phyloP scores from a whole-genome alignment of 805 yeast genomes.

The Candida tammaniensis region DNA sequence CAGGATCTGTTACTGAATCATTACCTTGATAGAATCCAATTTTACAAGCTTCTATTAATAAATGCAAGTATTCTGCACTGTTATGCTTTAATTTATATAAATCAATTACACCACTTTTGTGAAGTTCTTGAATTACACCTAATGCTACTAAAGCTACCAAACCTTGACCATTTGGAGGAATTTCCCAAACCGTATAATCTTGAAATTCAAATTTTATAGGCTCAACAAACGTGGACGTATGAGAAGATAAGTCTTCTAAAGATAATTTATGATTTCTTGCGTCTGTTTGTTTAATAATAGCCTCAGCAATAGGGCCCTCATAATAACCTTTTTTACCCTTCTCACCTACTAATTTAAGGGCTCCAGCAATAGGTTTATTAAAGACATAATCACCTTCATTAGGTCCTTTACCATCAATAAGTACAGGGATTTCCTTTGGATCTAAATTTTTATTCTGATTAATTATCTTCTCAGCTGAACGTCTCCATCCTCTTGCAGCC shows the following conservation, averaged over 20 bases:
- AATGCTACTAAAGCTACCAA: conserved; percentile 69
- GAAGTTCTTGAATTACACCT: conserved; percentile 61
- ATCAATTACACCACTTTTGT: conserved; percentile 39
- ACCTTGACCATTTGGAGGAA: conserved; percentile 86
- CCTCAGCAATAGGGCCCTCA: conserved; percentile 65
- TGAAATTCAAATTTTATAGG: conserved; percentile 57
- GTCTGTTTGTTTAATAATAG: conserved; percentile 54
- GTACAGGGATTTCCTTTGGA: conserved; percentile 24
- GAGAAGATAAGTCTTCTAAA: conserved; percentile 53
- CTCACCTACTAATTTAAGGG: conserved; percentile 49
- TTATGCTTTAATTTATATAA: conserved; percentile 53
- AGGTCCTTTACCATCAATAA: conserved; percentile 45
- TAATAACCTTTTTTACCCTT: conserved; percentile 68
- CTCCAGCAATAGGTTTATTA: conserved; percentile 53
- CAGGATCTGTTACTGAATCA: conserved; percentile 66
- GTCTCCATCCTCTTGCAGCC: conserved; percentile 49
- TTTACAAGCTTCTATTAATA: conserved; percentile 69
- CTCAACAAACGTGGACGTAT: conserved; percentile 60
- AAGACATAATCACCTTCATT: conserved; percentile 52
- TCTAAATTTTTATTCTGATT: conserved; percentile 31
- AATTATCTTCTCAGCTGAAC: conserved; percentile 37
- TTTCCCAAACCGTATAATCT: conserved; percentile 65
- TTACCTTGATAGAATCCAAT: conserved; percentile 74
- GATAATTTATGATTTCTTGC: conserved; percentile 55
- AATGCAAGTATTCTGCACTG: conserved; percentile 66